Evolutionary conservation across 2,329 filamentous ascomycete genomes (phyloP), one percentile per base, ranked within the genome.

Genomic region (Pezicula carpinea): DNA sequence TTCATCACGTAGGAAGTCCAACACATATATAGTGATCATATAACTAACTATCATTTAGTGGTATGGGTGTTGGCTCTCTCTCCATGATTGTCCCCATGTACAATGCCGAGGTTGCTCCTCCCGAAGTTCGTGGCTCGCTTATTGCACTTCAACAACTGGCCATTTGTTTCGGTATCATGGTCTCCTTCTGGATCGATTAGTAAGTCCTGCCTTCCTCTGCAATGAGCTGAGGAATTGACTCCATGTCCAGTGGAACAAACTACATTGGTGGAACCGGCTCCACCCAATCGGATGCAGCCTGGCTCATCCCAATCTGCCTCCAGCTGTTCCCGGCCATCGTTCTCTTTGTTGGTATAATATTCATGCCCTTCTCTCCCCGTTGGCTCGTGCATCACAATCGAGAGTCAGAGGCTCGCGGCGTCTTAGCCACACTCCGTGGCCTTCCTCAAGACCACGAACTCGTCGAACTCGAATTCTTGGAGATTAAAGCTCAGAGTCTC

Each of bases 281-380:
- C 21, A 64, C 58, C 1, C 83, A 91, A 64, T 74, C 72, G 11
- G 75, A 89, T 54, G 80, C 81, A 0, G 82, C 87, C 0, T 93
- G 87, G 87, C 74, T 88, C 0, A 68, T 87, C 0, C 87, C 87
- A 0, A 79, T 89, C 43, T 83, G 79, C 54, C 71, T 91, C 0
- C 87, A 92, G 58, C 72, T 90, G 3, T 71, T 74, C 0, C 86
- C 86, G 0, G 85, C 84, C 1, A 56, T 82, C 2, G 56, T 89
- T 4, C 75, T 92, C 1, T 79, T 83, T 22, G 57, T 76, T 10
- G 86, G 87, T 32, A 90, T 90, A 76, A 59, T 86, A 10, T 88
- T 87, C 67, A 88, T 91, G 85, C 87, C 87, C 0, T 89, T 86
- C 66, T 85, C 80, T 0, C 87, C 87, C 0, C 76, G 87, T 55